Evolutionary conservation across 192 early-diverging fungal genomes (phyloP).

Genomic region (Podila minutissima): DNA sequence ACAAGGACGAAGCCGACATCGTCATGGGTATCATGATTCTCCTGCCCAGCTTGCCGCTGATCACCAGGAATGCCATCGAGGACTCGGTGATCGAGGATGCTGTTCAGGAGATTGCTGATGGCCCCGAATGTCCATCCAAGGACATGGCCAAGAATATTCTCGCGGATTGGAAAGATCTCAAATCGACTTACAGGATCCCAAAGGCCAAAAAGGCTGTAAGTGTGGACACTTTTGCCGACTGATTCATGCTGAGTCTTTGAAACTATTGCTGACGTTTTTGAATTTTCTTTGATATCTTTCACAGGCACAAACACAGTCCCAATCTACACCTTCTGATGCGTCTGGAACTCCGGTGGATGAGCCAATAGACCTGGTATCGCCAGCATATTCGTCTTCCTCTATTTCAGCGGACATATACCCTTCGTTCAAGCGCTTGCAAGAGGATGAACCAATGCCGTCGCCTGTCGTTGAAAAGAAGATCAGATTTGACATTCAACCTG

Average conservation of each 20-base stretch:
- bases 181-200: slow-evolving; percentile 67
- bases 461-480: slow-evolving; percentile 25
- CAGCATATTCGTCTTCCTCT: slow-evolving; percentile 31
- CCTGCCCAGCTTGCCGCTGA: slow-evolving; percentile 79
- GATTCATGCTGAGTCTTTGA: not conserved
- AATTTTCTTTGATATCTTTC: not conserved
- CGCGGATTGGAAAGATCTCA: slow-evolving; percentile 59
- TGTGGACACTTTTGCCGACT: not conserved
- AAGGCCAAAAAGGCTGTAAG: slow-evolving; percentile 54
- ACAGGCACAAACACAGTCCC: too few relatives aligned
- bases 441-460: not conserved
- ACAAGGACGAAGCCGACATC: slow-evolving; percentile 68
- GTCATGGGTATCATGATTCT: slow-evolving; percentile 71
- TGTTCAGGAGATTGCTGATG: slow-evolving; percentile 60
- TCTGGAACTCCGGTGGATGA: slow-evolving; percentile 21
- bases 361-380: slow-evolving; percentile 35
- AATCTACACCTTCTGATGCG: not conserved
- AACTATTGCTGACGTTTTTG: not conserved
- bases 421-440: not conserved
- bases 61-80: slow-evolving; percentile 81
- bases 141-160: slow-evolving; percentile 59
- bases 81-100: slow-evolving; percentile 80
- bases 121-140: slow-evolving; percentile 55
- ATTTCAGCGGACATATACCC: not conserved
- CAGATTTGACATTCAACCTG: not conserved